A percentile compares a stretch with the other conserved stretches of the same genome.
Conservation (phyloP, 2,329 filamentous ascomycete species). For the Xylaria sp. region DNA sequence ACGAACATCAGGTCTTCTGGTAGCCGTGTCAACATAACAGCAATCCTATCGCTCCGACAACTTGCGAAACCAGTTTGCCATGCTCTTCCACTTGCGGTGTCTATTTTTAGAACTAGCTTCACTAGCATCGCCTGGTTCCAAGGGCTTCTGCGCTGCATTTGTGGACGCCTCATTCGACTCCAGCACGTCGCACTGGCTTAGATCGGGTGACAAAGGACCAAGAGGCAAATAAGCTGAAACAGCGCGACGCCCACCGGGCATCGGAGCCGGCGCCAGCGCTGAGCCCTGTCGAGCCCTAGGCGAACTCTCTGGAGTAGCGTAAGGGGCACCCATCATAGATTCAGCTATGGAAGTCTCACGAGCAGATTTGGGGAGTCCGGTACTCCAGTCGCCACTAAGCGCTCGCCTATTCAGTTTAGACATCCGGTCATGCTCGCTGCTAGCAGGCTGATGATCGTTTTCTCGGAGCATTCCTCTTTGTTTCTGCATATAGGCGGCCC, state of each 20-base stretch:
- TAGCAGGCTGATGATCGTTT: constrained; percentile 27
- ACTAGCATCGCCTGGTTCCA: not conserved
- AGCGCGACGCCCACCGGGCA: constrained; percentile 38
- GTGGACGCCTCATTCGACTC: not conserved
- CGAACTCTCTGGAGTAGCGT: constrained; percentile 21
- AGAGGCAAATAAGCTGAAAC: constrained; percentile 43
- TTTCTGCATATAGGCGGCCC: constrained; percentile 59
- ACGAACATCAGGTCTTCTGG: constrained; percentile 7
- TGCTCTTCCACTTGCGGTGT: constrained; percentile 47
- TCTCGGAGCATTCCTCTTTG: constrained; percentile 44
- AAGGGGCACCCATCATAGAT: constrained; percentile 30
- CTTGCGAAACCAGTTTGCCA: constrained; percentile 51
- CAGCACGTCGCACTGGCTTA: not conserved
- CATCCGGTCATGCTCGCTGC: constrained; percentile 27
- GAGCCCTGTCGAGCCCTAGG: constrained; percentile 23
- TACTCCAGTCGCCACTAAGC: constrained; percentile 49
- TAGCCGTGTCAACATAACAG: constrained; percentile 18
- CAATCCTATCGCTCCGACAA: constrained; percentile 49
- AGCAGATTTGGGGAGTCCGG: constrained; percentile 38
- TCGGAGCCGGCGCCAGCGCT: constrained; percentile 37
- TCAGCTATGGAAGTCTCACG: constrained; percentile 39
- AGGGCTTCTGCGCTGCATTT: not conserved
- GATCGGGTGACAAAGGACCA: constrained; percentile 32
- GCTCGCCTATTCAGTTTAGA: constrained; percentile 41
- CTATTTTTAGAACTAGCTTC: constrained; percentile 26